Evolutionary conservation across 495 filamentous ascomycete genomes (phyloP), one percentile per base, ranked within the genome.

Genomic region (Beverwykella pulmonaria): DNA sequence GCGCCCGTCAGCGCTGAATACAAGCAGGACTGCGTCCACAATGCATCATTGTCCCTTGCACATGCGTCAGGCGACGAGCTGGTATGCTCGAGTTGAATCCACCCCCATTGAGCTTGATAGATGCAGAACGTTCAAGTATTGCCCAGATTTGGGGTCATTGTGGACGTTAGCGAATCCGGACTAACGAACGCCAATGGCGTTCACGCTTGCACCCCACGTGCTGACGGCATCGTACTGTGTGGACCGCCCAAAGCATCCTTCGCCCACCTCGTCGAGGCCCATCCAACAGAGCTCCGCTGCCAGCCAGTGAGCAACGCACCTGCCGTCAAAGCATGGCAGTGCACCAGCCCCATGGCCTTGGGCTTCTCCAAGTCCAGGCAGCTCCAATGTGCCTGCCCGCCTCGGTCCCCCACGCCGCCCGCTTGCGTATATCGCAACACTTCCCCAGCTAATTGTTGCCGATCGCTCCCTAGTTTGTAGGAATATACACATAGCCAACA

Each of bases 121-220:
- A n/a, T n/a, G 17, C 5, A n/a, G 39, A 4, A n/a, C 39, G 39
- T 14, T 44, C 39, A 2, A 2, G 39, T 14, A 44, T n/a, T 44
- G 39, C 6, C 39, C 15, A 44, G 32, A n/a, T 44, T 44, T n/a
- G 39, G 17, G 39, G 8, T 2, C 39, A 44, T 44, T 44, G 39
- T 44, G 39, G 39, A 9, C 17, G 2, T 44, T 44, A 2, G 17
- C 17, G 6, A 15, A 15, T n/a, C 5, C 39, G 39, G 39, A 44
- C 17, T 14, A n/a, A 14, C 63, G 1, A 6, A 58, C 62, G 30
- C 68, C 68, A 70, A 70, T 70, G 53, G 34, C 53, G 53, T 61
- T 20, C 29, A 12, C 20, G 46, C 17, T 10, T 12, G 26, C 46
- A 50, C 46, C 67, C 67, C 68, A 70, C 68, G 68, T 70, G 68